Base-by-base conservation (phyloP, 2,329 filamentous ascomycete genomes). In the Pseudocercospora vitis region DNA sequence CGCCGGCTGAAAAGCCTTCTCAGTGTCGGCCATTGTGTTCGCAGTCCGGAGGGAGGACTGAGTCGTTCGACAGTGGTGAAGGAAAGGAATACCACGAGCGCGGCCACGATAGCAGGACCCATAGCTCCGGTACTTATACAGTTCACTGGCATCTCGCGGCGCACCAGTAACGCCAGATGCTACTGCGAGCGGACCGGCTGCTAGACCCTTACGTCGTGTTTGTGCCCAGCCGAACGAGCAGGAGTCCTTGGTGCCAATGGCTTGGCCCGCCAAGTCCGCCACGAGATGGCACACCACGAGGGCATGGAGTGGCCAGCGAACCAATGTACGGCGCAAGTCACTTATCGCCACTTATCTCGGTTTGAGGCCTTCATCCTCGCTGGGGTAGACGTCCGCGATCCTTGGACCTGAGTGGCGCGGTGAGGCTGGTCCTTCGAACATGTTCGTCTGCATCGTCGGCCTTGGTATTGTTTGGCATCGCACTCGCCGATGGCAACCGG, bases 271-370 rank as follows among this genome's bases (percentile, higher is more conserved):
- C 32, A 45, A 45, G 42, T 45, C 53, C 32, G 52, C 55, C 44
- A 46, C 37, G 23, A 42, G 42, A 14, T 28, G 42, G 28, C 24
- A 54, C 23, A 35, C 39, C 39, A 32, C 16, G 37, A 42, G 37
- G 14, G 42, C 42, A 21, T 39, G 16, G 29, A 32, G 24, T 45
- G 42, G 14, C 9, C 51, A 48, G 32, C 52, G 52, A 57, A 49
- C 57, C 57, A 60, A 60, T 59, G 48, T 46, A 33, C 21, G 32
- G 19, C 48, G 37, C 23, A 24, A 24, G 33, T 29, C 29, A 54
- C 49, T 55, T 59, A 56, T 61, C 53, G 48, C 16, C 16, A 48
- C 58, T 59, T 58, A 57, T 58, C 56, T 58, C 48, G 46, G 52
- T 56, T 39, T 53, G 53, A 45, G 7, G 19, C 24, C 48, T 48